These are phyloP conservation scores for Penicillium egyptiacum DNA, from an alignment of 495 filamentous ascomycete genomes.

Conservation along the genomic window DNA sequence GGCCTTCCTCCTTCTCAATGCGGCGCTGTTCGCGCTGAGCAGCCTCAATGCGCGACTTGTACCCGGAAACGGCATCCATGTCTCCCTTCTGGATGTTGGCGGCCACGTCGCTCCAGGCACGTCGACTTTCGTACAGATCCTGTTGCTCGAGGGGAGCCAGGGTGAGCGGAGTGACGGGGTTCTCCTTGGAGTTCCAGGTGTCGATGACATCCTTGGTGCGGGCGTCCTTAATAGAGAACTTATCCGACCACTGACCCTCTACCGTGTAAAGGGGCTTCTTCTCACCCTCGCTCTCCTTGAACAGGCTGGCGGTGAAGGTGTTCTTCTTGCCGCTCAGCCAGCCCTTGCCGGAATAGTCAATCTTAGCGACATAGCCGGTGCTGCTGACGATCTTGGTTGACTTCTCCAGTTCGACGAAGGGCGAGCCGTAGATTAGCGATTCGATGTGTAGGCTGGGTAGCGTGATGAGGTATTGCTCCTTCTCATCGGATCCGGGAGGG, in stretches of 20 bases:
- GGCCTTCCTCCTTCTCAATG: constrained; percentile 72
- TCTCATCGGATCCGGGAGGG: constrained; percentile 50
- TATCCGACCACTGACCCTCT: constrained; percentile 89
- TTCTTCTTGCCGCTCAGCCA: constrained; percentile 97
- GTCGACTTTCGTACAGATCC: constrained; percentile 81
- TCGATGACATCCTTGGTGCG: constrained; percentile 70
- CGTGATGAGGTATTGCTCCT: constrained; percentile 84
- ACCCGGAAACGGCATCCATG: constrained; percentile 71
- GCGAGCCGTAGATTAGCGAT: constrained; percentile 84
- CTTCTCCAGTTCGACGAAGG: constrained; percentile 87
- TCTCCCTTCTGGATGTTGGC: constrained; percentile 75
- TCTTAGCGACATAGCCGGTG: constrained; percentile 84
- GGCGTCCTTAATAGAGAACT: constrained; percentile 74
- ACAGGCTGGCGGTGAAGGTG: constrained; percentile 75
- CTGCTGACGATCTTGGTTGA: constrained; percentile 79
- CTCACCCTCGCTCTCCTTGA: constrained; percentile 68
- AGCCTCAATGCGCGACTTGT: constrained; percentile 91
- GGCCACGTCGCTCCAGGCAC: constrained; percentile 86
- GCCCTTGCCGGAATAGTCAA: constrained; percentile 88
- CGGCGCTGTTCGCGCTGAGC: constrained; percentile 82
- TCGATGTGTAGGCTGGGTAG: constrained; percentile 92
- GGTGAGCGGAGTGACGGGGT: constrained; percentile 64
- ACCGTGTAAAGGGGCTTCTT: constrained; percentile 81
- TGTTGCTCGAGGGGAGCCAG: constrained; percentile 77
- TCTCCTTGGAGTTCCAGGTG: constrained; percentile 62